phyloP scores from a whole-genome alignment of 495 filamentous ascomycete species.

The Bacidia rubella region DNA sequence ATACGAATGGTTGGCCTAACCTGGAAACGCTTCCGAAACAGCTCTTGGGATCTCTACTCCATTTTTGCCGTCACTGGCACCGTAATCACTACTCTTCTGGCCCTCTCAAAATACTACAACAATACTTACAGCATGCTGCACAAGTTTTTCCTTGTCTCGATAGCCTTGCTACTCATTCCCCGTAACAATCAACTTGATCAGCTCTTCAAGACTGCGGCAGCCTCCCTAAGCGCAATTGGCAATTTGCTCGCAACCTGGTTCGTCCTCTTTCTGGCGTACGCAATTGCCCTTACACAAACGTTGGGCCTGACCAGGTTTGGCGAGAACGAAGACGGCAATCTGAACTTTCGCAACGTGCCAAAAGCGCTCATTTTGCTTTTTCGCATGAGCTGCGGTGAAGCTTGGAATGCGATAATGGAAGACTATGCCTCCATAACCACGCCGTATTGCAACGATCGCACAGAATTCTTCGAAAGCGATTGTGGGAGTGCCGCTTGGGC shows the following conservation, averaged over 20 bases:
- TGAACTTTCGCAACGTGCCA: slow-evolving; percentile 89
- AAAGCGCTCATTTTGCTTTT: slow-evolving; percentile 91
- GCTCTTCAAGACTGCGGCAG: slow-evolving; percentile 98
- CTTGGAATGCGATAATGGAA: slow-evolving; percentile 95
- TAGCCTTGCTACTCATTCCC: slow-evolving; percentile 85
- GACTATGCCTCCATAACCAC: slow-evolving; percentile 70
- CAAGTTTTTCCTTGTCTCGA: slow-evolving; percentile 85
- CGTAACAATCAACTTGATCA: slow-evolving; percentile 96
- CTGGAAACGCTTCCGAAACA: slow-evolving; percentile 83
- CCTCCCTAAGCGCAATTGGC: slow-evolving; percentile 75
- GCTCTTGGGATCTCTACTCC: slow-evolving; percentile 92
- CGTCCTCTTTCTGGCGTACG: slow-evolving; percentile 88
- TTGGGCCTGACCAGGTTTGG: slow-evolving; percentile 92
- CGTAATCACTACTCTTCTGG: slow-evolving; percentile 60
- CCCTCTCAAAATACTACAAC: slow-evolving; percentile 39
- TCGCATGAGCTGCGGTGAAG: slow-evolving; percentile 80
- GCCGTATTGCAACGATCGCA: slow-evolving; percentile 58
- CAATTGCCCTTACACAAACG: slow-evolving; percentile 90
- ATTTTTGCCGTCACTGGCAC: slow-evolving; percentile 75
- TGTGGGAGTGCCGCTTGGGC: slow-evolving; percentile 87
- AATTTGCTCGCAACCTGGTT: slow-evolving; percentile 96
- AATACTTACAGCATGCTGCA: slow-evolving; percentile 64
- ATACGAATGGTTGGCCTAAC: slow-evolving; percentile 80
- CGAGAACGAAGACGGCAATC: slow-evolving; percentile 53
- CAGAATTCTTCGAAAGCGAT: slow-evolving; percentile 69